These are phyloP conservation scores for Cryptococcus sp. DNA, from an alignment of 1,284 basidiomycete species.

Conservation along the genomic window DNA sequence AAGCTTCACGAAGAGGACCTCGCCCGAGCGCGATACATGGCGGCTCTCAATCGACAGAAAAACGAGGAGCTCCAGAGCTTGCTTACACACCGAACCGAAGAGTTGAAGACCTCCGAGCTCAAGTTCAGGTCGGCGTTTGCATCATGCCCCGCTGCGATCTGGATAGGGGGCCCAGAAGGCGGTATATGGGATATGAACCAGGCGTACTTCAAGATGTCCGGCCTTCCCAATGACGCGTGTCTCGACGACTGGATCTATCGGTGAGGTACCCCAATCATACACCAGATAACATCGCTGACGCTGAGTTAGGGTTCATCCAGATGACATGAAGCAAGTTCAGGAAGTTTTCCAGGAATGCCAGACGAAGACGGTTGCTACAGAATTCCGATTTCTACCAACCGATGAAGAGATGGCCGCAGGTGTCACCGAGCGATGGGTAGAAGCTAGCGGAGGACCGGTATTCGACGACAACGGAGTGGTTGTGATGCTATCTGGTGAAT, in stretches of 20 bases:
- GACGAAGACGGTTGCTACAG: constrained; percentile 5
- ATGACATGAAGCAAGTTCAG: constrained; percentile 7
- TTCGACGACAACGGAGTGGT: constrained; percentile 1
- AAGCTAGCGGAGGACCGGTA: constrained; percentile 8
- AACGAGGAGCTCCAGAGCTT: constrained; percentile 21
- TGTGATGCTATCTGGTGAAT: constrained; percentile 2
- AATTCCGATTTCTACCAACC: constrained; percentile 15
- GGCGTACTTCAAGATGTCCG: constrained; percentile 17
- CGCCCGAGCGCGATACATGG: constrained; percentile 18
- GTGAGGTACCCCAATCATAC: too few relatives aligned
- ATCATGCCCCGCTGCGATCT: constrained; percentile 22
- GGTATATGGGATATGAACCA: constrained; percentile 19
- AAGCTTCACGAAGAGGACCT: constrained; percentile 23
- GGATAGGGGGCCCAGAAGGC: constrained; percentile 14
- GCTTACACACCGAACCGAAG: constrained; percentile 19
- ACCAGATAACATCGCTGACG: too few relatives aligned
- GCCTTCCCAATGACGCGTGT: constrained; percentile 6
- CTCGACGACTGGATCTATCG: constrained; percentile 11
- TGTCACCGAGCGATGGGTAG: constrained; percentile 9
- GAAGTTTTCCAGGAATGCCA: constrained; percentile 2
- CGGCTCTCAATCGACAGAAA: constrained; percentile 24
- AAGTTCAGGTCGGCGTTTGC: constrained; percentile 22
- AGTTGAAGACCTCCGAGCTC: constrained; percentile 20
- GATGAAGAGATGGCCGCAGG: constrained; percentile 4
- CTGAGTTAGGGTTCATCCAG: constrained; percentile 16